Base-by-base conservation (phyloP, 1,284 basidiomycete genomes). In the Ustilago sp. region DNA sequence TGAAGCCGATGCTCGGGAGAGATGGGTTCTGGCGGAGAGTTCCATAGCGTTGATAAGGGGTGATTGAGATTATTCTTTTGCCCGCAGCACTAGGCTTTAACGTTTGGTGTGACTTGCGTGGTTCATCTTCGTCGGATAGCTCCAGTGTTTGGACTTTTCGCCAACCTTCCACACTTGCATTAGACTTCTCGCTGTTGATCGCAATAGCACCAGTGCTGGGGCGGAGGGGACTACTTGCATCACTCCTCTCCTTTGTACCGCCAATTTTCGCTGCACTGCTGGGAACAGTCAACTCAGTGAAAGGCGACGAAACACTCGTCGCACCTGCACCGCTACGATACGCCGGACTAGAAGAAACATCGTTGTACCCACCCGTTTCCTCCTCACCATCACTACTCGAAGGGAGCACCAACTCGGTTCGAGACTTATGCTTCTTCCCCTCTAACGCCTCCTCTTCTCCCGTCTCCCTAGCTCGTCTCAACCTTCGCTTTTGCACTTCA, bases 21-120 rank as follows among this genome's bases (percentile, higher is more conserved):
- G 60, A 51, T 7, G 52, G 51, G 4, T 36, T 8, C 7, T 57
- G 23, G 41, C 59, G 67, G 12, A 70, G 52, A 1, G 56, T 56
- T 4, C 71, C 75, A 38, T 74, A 78, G 0, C 64, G 61, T 31
- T 74, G 75, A 19, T 78, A 78, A 1, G 75, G 71, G 1, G 62
- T 67, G 36, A 78, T 69, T n/a, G 68, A 63, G 59, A 78, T 68
- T 2, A 61, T 34, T 50, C 55, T 64, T 23, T 63, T 66, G n/a
- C 8, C 36, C 36, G 11, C 43, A 45, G 7, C 7, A 19, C 23
- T 28, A 19, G 1, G n/a, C 7, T 45, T 19, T 6, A 19, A 19
- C 8, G n/a, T 45, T 19, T 7, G 3, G 5, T 19, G 32, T 36
- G 13, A 28, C 34, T 36, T 11, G 9, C 43, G 17, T 17, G 50